Evolutionary conservation across 2,329 filamentous ascomycete genomes (phyloP).

Genomic region (Cordyceps cateniannulata): DNA sequence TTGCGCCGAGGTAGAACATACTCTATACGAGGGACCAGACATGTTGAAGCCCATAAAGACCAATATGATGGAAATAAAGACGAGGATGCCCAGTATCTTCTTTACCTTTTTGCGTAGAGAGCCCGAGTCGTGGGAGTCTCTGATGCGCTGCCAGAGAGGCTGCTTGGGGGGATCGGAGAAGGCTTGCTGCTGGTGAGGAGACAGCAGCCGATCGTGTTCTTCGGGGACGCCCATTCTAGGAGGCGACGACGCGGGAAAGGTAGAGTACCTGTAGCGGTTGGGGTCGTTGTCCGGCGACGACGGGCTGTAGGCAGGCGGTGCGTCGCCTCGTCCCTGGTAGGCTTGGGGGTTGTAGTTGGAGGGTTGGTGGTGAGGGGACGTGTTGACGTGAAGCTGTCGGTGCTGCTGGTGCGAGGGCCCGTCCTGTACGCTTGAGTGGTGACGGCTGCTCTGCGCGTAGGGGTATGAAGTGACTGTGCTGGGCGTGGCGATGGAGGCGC

Average conservation of each 20-base stretch:
- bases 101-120: slow-evolving; percentile 23
- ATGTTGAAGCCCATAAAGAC: slow-evolving; percentile 22
- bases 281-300: slow-evolving; percentile 26
- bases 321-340: slow-evolving; percentile 27
- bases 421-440: slow-evolving; percentile 13
- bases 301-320: slow-evolving; percentile 41
- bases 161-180: slow-evolving; percentile 22
- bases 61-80: slow-evolving; percentile 27
- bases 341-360: slow-evolving; percentile 8
- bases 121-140: slow-evolving; percentile 16
- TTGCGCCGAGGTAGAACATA: slow-evolving; percentile 17
- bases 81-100: slow-evolving; percentile 24
- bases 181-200: slow-evolving; percentile 41
- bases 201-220: slow-evolving; percentile 38
- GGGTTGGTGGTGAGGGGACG: neutral
- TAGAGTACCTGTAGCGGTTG: slow-evolving; percentile 41
- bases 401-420: slow-evolving; percentile 10
- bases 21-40: slow-evolving; percentile 20
- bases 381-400: slow-evolving; percentile 5
- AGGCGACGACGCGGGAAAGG: slow-evolving; percentile 27
- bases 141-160: slow-evolving; percentile 26
- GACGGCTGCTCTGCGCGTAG: slow-evolving; percentile 12
- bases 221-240: slow-evolving; percentile 35
- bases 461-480: slow-evolving; percentile 6
- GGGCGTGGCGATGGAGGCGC: slow-evolving; percentile 8